A percentile compares a stretch with the other conserved stretches of the same genome.
Evolutionary conservation across 305 asterid species (phyloP).

Genomic region (Solanum chacoense): DNA sequence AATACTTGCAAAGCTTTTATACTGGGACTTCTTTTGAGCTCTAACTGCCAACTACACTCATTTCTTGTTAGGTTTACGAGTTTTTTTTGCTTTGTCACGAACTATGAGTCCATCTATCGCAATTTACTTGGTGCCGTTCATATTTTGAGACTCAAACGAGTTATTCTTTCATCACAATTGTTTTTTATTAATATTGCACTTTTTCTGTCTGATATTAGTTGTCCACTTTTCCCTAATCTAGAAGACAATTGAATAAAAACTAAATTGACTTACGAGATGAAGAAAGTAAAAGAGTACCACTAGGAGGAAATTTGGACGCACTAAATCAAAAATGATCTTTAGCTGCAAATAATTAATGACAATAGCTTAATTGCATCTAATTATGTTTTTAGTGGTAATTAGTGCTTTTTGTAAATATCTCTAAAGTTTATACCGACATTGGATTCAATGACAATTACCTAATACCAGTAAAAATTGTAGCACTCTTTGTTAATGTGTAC

Average conservation of each 20-base stretch:
- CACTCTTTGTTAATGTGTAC: too few species aligned
- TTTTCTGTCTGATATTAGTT: neutral
- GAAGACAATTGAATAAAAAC: neutral
- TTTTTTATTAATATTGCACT: neutral
- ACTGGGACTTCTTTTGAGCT: neutral
- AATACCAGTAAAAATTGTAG: too few species aligned
- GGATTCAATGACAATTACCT: too few species aligned
- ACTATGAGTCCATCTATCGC: neutral
- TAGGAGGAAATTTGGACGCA: neutral
- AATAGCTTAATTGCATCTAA: too few species aligned
- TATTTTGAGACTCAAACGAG: neutral
- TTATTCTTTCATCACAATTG: neutral
- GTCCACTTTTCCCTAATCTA: neutral
- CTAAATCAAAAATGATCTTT: neutral
- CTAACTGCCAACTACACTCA: neutral
- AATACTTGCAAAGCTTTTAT: neutral
- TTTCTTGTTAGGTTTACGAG: neutral
- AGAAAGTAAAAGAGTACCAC: neutral
- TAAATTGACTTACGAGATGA: neutral
- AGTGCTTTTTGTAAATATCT: too few species aligned
- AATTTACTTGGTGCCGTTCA: neutral
- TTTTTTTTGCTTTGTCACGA: neutral
- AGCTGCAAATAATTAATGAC: accelerated
- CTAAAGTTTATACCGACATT: too few species aligned
- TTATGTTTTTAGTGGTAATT: too few species aligned